Conservation (phyloP, 2,329 filamentous ascomycete species). For the Gyromitra esculenta region DNA sequence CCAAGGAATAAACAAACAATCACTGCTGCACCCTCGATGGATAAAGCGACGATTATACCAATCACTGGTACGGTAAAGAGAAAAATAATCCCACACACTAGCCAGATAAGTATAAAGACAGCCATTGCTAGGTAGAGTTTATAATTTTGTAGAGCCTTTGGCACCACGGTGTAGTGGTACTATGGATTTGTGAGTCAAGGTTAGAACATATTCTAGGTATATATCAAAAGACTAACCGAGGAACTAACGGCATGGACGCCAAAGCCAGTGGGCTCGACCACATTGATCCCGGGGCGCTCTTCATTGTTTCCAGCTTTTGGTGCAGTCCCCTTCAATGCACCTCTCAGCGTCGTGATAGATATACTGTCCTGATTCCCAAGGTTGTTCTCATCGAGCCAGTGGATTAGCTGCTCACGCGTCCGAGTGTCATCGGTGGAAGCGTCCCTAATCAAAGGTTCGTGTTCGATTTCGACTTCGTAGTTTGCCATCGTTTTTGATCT, state of each 20-base stretch:
- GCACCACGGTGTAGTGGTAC: not conserved
- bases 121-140: not conserved
- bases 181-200: not conserved
- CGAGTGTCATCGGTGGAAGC: not conserved
- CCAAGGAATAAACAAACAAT: not conserved
- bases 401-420: constrained; percentile 7
- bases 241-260: not conserved
- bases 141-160: not conserved
- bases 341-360: not conserved
- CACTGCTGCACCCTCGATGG: not conserved
- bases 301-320: not conserved
- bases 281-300: not conserved
- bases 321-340: not conserved
- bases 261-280: not conserved
- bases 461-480: constrained; percentile 1
- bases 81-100: not conserved
- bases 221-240: not conserved
- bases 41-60: not conserved
- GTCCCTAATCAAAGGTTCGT: not conserved
- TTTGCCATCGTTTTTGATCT: not conserved
- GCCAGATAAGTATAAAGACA: not conserved
- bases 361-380: not conserved
- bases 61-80: not conserved
- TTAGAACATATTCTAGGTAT: not conserved
- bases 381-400: constrained; percentile 17